These are phyloP conservation scores for Phyllosticta paracitricarpa DNA, from an alignment of 2,329 filamentous ascomycete species.

Conservation along the genomic window DNA sequence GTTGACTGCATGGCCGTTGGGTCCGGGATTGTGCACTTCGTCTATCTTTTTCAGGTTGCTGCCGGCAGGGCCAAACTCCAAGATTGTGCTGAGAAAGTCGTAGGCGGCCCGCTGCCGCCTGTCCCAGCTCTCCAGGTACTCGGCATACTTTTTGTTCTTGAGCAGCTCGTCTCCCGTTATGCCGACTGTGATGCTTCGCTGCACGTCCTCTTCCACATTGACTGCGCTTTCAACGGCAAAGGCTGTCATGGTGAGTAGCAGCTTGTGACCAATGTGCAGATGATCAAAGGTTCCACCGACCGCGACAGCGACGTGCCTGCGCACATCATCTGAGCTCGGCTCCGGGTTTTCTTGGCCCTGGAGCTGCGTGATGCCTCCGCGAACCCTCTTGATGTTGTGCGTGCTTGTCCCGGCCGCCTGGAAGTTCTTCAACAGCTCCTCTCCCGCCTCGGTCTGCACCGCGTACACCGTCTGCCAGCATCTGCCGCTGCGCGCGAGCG, in stretches of 20 bases:
- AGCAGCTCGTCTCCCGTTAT: conserved; percentile 83
- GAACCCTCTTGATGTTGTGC: conserved; percentile 24
- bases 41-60: conserved; percentile 32
- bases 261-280: conserved; percentile 87
- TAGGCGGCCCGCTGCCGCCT: conserved; percentile 59
- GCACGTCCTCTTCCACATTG: conserved; percentile 13
- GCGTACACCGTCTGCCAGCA: conserved; percentile 59
- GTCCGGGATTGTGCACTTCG: conserved; percentile 35
- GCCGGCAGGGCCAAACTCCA: conserved; percentile 47
- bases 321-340: conserved; percentile 1
- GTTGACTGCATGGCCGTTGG: conserved; percentile 45
- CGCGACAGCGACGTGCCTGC: conserved; percentile 53
- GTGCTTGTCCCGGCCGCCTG: conserved; percentile 22
- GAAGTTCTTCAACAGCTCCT: conserved; percentile 44
- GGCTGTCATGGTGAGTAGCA: conserved; percentile 81
- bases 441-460: conserved; percentile 54
- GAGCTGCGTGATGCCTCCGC: conserved; percentile 25
- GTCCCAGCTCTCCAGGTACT: conserved; percentile 72
- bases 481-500: conserved; percentile 39
- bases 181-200: conserved; percentile 62
- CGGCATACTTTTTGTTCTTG: conserved; percentile 78
- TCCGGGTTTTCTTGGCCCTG: conserved; percentile 10
- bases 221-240: conserved; percentile 49
- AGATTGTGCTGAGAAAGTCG: conserved; percentile 55
- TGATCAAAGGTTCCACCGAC: conserved; percentile 96